Base-by-base conservation (phyloP, 257 asterid species). In the Solanum tarijense region DNA sequence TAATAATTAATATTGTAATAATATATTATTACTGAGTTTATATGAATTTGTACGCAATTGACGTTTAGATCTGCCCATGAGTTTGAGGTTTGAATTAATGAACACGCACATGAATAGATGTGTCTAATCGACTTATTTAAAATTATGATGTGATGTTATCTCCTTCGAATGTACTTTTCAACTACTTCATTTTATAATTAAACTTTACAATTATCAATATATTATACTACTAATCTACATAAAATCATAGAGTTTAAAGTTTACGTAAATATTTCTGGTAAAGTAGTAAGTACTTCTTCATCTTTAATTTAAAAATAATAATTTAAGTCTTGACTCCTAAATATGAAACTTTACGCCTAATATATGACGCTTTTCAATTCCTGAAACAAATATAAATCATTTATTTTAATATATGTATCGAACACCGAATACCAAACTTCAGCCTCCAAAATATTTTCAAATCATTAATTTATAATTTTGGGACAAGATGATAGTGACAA, bases 41-140 rank as follows among this genome's bases (percentile, higher is more conserved):
- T 0, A 2, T 58, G 5, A 21, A 58, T 20, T 58, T 0, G 1
- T 7, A 9, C 4, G 43, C 0, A n/a, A 58, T 20, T 58, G 7
- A 62, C 7, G 25, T 60, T 3, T 9, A 62, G 0, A 4, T 62
- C 3, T 1, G 3, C 7, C 16, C 0, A 65, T 65, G 2, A 65
- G 7, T 66, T 83, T 38, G 12, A 83, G 55, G 21, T 52, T 83
- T 83, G 87, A 83, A 83, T 18, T 23, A 58, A 83, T 75, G 5
- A 75, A 29, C 36, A 6, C 2, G 18, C 12, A 52, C 23, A 14
- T 73, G 72, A 83, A 6, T 55, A 27, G 11, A 31, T 58, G 4
- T 6, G 72, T 46, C 55, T 36, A 39, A 29, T n/a, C 31, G 7
- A 62, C 31, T 62, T 62, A 11, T 9, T 12, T 69, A 69, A 69